Conservation (phyloP, 768 basidiomycete genomes). For the Chalciporus piperatus region DNA sequence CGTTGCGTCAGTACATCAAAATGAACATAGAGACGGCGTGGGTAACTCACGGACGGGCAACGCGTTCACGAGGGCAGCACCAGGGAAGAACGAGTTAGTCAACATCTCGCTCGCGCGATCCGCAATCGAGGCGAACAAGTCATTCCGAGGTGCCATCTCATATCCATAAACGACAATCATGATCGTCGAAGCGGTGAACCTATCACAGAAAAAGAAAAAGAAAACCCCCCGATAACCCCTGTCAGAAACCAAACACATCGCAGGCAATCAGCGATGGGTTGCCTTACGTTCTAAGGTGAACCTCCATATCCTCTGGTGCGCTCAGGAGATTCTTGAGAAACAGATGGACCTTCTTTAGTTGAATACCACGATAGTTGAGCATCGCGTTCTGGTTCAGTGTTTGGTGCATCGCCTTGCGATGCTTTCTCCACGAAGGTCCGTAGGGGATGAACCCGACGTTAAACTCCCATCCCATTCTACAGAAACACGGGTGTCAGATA, state of each 20-base stretch:
- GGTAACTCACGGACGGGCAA: slow-evolving; percentile 28
- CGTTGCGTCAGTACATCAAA: too few species aligned
- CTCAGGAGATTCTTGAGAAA: slow-evolving; percentile 30
- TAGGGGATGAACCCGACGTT: slow-evolving; percentile 36
- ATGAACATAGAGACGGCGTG: background rate
- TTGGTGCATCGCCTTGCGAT: slow-evolving; percentile 38
- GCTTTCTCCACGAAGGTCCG: slow-evolving; percentile 36
- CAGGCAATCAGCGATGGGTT: too few species aligned
- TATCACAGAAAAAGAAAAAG: background rate
- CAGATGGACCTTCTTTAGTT: slow-evolving; percentile 30
- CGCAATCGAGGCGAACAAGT: slow-evolving; percentile 30
- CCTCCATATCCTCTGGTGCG: slow-evolving; percentile 26
- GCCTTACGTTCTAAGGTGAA: slow-evolving; percentile 21
- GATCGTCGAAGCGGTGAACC: slow-evolving; percentile 30
- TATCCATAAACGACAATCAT: slow-evolving; percentile 35
- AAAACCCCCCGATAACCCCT: too few species aligned
- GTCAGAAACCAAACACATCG: too few species aligned
- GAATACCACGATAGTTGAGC: slow-evolving; percentile 30
- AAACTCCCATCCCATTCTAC: slow-evolving; percentile 38
- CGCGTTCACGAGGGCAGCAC: slow-evolving; percentile 29
- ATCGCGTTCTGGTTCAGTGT: slow-evolving; percentile 30
- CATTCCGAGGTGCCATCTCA: slow-evolving; percentile 29
- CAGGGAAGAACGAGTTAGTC: slow-evolving; percentile 26
- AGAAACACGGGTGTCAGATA: too few species aligned
- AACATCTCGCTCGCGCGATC: slow-evolving; percentile 32